Percentiles rank a stretch among this genome's conserved stretches.
phyloP scores from a whole-genome alignment of 2,329 filamentous ascomycete genomes.

The Aplosporella prunicola region DNA sequence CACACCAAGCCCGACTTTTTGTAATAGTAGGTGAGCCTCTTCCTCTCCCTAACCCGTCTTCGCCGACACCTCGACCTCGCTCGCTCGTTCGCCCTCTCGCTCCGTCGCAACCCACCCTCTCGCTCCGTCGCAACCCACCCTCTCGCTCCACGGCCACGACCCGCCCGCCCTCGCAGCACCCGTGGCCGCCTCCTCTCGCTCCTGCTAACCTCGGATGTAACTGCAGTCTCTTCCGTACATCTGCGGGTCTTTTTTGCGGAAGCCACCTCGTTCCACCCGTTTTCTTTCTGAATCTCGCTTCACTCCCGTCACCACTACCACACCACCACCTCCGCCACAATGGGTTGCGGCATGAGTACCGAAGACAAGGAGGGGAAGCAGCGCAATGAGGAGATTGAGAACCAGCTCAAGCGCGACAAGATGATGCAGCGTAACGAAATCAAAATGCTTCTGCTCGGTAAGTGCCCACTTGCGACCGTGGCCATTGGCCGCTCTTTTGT shows the following conservation, averaged over 20 bases:
- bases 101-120: slow-evolving; percentile 5
- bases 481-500: slow-evolving; percentile 11
- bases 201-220: slow-evolving; percentile 5
- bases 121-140: slow-evolving; percentile 6
- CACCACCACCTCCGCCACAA: slow-evolving; percentile 45
- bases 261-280: slow-evolving; percentile 5
- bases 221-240: slow-evolving; percentile 9
- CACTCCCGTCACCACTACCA: slow-evolving; percentile 1
- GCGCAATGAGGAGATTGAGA: slow-evolving; percentile 99
- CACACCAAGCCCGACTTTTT: slow-evolving; percentile 7
- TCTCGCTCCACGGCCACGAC: slow-evolving; percentile 5
- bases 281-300: not conserved
- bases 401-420: slow-evolving; percentile 96
- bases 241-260: slow-evolving; percentile 9
- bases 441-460: slow-evolving; percentile 98
- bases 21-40: slow-evolving; percentile 20
- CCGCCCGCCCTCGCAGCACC: slow-evolving; percentile 7
- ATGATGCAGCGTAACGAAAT: slow-evolving; percentile 99
- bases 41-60: not conserved
- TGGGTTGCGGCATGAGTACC: slow-evolving; percentile 99
- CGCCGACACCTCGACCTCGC: not conserved
- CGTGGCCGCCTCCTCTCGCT: slow-evolving; percentile 2
- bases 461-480: slow-evolving; percentile 28
- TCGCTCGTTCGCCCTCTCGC: slow-evolving; percentile 7
- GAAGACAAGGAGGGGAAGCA: slow-evolving; percentile 99